A percentile compares a stretch with the other conserved stretches of the same genome.
phyloP scores from a whole-genome alignment of 2,329 filamentous ascomycete genomes.

The Nemania sp. region DNA sequence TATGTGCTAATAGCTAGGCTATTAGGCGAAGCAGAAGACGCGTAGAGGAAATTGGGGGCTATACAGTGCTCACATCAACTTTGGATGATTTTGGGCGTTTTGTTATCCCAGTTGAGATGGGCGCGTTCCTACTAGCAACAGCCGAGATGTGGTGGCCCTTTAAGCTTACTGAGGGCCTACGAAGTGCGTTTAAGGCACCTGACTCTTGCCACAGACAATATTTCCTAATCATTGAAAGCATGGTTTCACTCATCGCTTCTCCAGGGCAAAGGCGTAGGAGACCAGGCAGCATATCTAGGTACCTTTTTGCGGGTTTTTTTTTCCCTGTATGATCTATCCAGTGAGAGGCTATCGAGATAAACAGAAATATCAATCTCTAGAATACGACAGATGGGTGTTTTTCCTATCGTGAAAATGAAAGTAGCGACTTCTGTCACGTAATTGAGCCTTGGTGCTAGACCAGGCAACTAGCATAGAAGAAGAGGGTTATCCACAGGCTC shows the following conservation, averaged over 20 bases:
- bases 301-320: conserved; percentile 12
- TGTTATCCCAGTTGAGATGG: neutral
- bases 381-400: too few relatives aligned
- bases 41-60: conserved; percentile 6
- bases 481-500: too few relatives aligned
- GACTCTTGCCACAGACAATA: neutral
- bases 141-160: neutral
- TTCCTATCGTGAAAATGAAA: too few relatives aligned
- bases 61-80: neutral
- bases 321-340: conserved; percentile 30
- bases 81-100: neutral
- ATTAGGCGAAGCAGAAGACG: conserved; percentile 63
- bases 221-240: conserved; percentile 6
- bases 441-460: neutral
- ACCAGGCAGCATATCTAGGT: conserved; percentile 12
- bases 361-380: conserved; percentile 23
- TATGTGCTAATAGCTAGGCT: conserved; percentile 87
- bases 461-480: neutral
- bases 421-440: neutral
- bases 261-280: conserved; percentile 7
- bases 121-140: neutral
- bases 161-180: neutral
- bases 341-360: conserved; percentile 24
- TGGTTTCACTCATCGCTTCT: neutral
- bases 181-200: neutral